A percentile compares a stretch with the other conserved stretches of the same genome.
Evolutionary conservation across 306 rosid genomes (phyloP).

Genomic region (Cicer yamashitae): DNA sequence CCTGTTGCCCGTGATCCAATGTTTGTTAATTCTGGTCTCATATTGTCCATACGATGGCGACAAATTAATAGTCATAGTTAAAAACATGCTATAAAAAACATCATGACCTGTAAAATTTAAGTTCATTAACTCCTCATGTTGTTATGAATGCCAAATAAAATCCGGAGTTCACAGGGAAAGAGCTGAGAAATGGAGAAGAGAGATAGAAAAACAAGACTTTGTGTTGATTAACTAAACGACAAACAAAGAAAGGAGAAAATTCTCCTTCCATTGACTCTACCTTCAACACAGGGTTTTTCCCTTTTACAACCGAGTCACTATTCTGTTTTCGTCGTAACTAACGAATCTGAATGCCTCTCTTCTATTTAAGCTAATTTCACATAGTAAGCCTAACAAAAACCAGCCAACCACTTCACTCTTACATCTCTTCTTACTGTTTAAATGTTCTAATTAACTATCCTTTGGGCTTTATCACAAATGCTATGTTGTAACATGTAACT

Average conservation of each 20-base stretch:
- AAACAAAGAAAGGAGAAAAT: background rate
- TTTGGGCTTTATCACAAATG: background rate
- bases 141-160: background rate
- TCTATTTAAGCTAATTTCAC: background rate
- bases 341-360: background rate
- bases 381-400: background rate
- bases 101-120: background rate
- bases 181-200: background rate
- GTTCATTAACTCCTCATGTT: background rate
- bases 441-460: background rate
- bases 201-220: background rate
- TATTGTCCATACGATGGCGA: background rate
- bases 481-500: background rate
- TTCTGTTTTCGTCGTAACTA: background rate
- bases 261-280: background rate
- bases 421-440: background rate
- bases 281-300: background rate
- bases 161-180: background rate
- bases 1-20: background rate
- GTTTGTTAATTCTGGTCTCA: background rate
- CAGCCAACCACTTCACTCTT: background rate
- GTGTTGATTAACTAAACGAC: background rate
- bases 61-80: constrained; percentile 2
- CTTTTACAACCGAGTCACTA: background rate
- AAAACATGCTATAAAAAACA: background rate